Evolutionary conservation across 192 early-diverging fungal genomes (phyloP).

Genomic region (Coemansia sp.): DNA sequence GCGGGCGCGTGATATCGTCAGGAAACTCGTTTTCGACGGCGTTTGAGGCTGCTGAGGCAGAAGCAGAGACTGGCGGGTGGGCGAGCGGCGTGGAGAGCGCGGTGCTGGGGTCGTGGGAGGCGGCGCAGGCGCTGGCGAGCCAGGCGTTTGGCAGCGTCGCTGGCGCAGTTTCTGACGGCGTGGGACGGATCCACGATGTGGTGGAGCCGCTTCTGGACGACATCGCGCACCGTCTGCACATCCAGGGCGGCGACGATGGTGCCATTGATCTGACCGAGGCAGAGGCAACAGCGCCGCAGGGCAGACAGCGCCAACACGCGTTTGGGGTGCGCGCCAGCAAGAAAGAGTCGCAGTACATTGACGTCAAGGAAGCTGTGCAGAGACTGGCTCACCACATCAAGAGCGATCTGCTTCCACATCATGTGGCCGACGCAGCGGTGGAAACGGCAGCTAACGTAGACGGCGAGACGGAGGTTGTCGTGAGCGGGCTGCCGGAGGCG

Average conservation of each 20-base stretch:
- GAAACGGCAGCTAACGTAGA: constrained; percentile 25
- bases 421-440: constrained; percentile 26
- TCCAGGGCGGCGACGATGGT: constrained; percentile 20
- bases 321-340: constrained; percentile 19
- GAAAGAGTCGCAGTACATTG: constrained; percentile 30
- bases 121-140: constrained; percentile 32
- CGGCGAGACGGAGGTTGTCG: constrained; percentile 40
- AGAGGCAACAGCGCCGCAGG: background rate
- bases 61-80: constrained; percentile 6
- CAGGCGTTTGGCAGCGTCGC: constrained; percentile 25
- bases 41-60: background rate
- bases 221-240: constrained; percentile 26
- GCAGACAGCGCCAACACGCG: constrained; percentile 11
- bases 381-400: constrained; percentile 64
- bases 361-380: constrained; percentile 65
- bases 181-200: constrained; percentile 29
- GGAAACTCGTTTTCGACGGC: constrained; percentile 39
- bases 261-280: constrained; percentile 25
- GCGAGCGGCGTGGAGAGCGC: constrained; percentile 20
- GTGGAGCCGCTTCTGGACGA: constrained; percentile 12
- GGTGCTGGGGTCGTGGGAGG: constrained; percentile 40
- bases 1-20: constrained; percentile 46
- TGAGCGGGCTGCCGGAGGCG: constrained; percentile 20
- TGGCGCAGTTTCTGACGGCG: constrained; percentile 20
- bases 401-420: constrained; percentile 54